phyloP scores from a whole-genome alignment of 225 moss, liverwort and hornwort genomes.

The Rhytidiadelphus loreus region DNA sequence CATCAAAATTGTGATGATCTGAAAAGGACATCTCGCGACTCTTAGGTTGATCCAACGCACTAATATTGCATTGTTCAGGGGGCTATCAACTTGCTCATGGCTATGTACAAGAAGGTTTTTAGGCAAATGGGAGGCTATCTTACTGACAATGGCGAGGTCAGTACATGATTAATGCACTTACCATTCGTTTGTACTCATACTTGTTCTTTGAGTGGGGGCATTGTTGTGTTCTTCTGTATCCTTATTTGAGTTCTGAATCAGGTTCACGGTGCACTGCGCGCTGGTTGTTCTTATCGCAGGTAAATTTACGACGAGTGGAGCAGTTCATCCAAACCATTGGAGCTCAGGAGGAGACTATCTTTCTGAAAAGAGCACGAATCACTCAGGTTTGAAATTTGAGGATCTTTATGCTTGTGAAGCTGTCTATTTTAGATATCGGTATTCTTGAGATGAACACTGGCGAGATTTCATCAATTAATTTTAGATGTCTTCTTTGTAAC shows the following conservation, averaged over 20 bases:
- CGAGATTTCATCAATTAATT: background rate
- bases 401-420: background rate
- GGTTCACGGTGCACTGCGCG: background rate
- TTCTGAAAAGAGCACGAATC: constrained; percentile 72
- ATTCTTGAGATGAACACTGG: background rate
- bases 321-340: constrained; percentile 82
- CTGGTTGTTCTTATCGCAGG: constrained; percentile 28
- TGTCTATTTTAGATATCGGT: background rate
- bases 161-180: background rate
- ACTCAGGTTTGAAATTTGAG: constrained; percentile 47
- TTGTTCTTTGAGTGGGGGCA: background rate
- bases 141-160: constrained; percentile 88
- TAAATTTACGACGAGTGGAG: constrained; percentile 78
- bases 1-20: background rate
- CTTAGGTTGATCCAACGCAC: background rate
- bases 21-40: background rate
- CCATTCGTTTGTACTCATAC: background rate
- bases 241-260: background rate
- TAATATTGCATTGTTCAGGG: constrained; percentile 39
- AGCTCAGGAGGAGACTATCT: constrained; percentile 71
- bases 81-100: constrained; percentile 81
- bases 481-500: background rate
- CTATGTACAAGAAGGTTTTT: constrained; percentile 79
- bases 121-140: constrained; percentile 79
- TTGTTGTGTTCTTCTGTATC: background rate